A percentile compares a stretch with the other conserved stretches of the same genome.
These are phyloP conservation scores for Aegilops sharonensis DNA, from an alignment of 176 grass and related monocot species.

Conservation along the genomic window DNA sequence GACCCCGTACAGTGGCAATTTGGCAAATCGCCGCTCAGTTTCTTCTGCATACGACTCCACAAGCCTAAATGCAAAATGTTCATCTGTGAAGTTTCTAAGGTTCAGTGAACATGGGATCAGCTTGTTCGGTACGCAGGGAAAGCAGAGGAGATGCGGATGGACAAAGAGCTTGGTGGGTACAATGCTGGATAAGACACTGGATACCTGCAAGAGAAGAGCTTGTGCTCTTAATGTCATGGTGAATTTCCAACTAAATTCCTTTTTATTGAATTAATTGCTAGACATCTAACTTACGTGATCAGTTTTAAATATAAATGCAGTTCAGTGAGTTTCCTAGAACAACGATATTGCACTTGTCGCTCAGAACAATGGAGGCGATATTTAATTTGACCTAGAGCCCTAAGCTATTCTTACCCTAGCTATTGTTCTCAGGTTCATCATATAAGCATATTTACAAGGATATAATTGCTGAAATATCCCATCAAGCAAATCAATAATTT, in stretches of 20 bases:
- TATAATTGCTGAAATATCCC: background rate
- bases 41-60: background rate
- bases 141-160: background rate
- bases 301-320: background rate
- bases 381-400: background rate
- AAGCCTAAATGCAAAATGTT: background rate
- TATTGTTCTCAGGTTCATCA: background rate
- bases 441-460: background rate
- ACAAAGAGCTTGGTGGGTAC: background rate
- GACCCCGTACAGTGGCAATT: too few species aligned
- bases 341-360: background rate
- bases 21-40: background rate
- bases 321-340: background rate
- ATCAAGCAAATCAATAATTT: background rate
- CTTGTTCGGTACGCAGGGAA: background rate
- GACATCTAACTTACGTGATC: background rate
- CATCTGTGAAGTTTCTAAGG: background rate
- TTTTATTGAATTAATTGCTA: background rate
- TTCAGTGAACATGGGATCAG: background rate
- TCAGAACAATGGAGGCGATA: background rate
- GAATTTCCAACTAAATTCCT: background rate
- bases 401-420: background rate
- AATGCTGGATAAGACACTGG: background rate
- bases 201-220: background rate
- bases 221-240: background rate